Evolutionary conservation across 345 rosid species (phyloP), one percentile per base, ranked within the genome.

Genomic region (Salix suchowensis): DNA sequence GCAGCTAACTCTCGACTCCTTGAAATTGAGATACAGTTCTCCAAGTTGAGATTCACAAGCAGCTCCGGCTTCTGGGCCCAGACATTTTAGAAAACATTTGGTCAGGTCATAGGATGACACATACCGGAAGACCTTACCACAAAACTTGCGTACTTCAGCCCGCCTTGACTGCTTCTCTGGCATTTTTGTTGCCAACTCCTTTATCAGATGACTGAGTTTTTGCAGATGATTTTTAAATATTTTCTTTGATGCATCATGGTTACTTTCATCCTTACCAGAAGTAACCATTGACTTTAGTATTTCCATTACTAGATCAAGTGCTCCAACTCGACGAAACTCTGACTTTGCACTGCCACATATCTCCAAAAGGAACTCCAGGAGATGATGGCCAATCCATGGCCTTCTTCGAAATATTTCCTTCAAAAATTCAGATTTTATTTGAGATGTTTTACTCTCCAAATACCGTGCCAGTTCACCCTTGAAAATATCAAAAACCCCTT

Each of bases 301-400:
- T 76, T 92, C 98, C 52, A 85, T 77, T 72, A 94, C 88, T 81
- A 92, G 55, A 72, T 91, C 97, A 67, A 94, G 97, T 46, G 94
- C 86, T 78, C 94, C 97, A 50, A 91, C 88, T 70, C 88, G 87
- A n/a, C 98, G 92, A 67, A 86, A 96, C 46, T 89, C 97, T 15
- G 87, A 86, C 76, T 87, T 92, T 37, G 93, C 83, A 71, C 66
- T 65, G 70, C 82, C 84, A 70, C 91, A 88, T 44, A 88, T 92
- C 72, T 91, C 97, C 74, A 93, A 26, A 78, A 96, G 76, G 76
- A 87, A 89, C 28, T 87, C 86, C 12, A 92, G 86, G 42, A 91
- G 88, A 67, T 78, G 84, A 55, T 81, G 85, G 55, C 89, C 94
- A 46, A 94, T 87, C 94, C 95, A 88, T 37, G 91, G 92, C 79